Evolutionary conservation across 2,329 filamentous ascomycete genomes (phyloP).

Genomic region (Aureobasidium sp.): DNA sequence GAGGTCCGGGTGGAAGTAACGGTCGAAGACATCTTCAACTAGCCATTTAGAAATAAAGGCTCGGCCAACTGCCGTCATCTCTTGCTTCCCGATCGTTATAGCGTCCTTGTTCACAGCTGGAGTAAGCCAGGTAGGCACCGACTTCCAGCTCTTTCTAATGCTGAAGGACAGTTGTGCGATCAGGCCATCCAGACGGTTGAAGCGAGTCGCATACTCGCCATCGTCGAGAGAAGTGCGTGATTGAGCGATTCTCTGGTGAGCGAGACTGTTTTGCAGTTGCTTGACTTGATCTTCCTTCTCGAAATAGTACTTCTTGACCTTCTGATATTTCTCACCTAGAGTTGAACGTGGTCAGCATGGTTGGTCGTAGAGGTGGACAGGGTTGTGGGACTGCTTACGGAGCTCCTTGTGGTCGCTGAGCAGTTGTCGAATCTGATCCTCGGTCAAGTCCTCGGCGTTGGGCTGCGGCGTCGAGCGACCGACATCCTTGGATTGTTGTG

Average conservation of each 20-base stretch:
- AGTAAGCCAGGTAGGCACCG: conserved; percentile 71
- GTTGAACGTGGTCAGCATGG: background rate
- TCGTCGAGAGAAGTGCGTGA: conserved; percentile 93
- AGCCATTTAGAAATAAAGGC: conserved; percentile 86
- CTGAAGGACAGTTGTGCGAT: conserved; percentile 94
- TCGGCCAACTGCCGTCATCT: conserved; percentile 93
- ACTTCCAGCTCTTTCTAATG: conserved; percentile 88
- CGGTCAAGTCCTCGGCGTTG: conserved; percentile 34
- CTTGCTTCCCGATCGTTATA: conserved; percentile 78
- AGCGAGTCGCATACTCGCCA: conserved; percentile 82
- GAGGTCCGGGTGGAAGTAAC: conserved; percentile 84
- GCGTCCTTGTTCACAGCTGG: conserved; percentile 77
- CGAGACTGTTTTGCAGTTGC: conserved; percentile 92
- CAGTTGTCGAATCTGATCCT: conserved; percentile 39
- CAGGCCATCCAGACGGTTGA: conserved; percentile 83
- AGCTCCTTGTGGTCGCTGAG: conserved; percentile 42
- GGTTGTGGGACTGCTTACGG: conserved; percentile 27
- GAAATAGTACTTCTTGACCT: conserved; percentile 96
- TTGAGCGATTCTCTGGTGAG: conserved; percentile 88
- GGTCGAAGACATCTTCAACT: conserved; percentile 82
- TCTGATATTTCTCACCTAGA: conserved; percentile 88
- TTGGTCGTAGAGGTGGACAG: conserved; percentile 7
- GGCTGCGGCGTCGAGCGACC: conserved; percentile 39
- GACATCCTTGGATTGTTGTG: conserved; percentile 22
- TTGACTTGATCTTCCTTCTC: conserved; percentile 86